A percentile compares a stretch with the other conserved stretches of the same genome.
Conservation (phyloP, 148 eudicot genomes). For the Camellia japonica region DNA sequence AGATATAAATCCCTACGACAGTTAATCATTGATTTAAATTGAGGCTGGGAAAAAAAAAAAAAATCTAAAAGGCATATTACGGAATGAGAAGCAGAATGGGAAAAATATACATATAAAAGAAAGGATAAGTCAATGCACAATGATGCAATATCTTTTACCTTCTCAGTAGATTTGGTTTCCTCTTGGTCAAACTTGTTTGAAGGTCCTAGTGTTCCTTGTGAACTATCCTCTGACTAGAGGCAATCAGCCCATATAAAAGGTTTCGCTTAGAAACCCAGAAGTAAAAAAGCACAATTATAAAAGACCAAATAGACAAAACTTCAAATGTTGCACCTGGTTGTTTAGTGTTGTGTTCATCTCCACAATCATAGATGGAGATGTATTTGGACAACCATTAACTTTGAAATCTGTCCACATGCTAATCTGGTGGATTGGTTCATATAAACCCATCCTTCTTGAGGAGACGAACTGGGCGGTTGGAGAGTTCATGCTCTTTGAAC, state of each 20-base stretch:
- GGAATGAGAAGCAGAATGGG: background rate
- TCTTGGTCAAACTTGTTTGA: constrained; percentile 69
- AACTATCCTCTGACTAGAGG: constrained; percentile 74
- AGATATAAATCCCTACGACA: background rate
- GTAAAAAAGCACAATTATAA: background rate
- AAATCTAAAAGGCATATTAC: background rate
- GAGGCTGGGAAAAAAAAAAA: background rate
- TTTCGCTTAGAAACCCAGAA: constrained; percentile 6
- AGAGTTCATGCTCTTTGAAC: constrained; percentile 56
- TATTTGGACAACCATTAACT: constrained; percentile 50
- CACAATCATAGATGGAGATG: constrained; percentile 48
- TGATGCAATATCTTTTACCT: constrained; percentile 39
- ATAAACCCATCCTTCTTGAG: constrained; percentile 74
- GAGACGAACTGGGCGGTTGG: constrained; percentile 59
- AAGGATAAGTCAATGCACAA: background rate
- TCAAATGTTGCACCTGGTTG: constrained; percentile 47
- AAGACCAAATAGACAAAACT: background rate
- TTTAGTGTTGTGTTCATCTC: constrained; percentile 58
- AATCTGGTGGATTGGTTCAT: constrained; percentile 80
- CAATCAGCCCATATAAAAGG: background rate
- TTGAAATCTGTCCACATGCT: constrained; percentile 82
- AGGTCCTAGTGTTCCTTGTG: constrained; percentile 56
- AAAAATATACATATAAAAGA: background rate
- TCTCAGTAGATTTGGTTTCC: constrained; percentile 56
- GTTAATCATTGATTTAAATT: background rate